These are phyloP conservation scores for Achlya hypogyna DNA, from an alignment of 352 stramenopile species.

Conservation along the genomic window DNA sequence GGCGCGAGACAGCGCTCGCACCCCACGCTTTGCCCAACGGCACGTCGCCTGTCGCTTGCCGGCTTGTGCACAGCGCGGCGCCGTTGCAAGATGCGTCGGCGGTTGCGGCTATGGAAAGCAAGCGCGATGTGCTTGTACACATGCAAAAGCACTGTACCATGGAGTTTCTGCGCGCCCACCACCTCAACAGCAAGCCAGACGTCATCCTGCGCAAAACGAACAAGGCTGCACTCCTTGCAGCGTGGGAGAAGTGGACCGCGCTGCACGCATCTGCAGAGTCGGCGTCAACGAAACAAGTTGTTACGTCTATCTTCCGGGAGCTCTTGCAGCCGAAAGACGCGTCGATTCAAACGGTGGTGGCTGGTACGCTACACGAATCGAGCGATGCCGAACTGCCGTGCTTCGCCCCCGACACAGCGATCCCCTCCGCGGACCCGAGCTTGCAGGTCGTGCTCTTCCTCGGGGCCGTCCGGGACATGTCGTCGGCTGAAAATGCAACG, in stretches of 20 bases:
- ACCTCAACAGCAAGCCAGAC: slow-evolving; percentile 17
- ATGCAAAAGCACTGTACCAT: slow-evolving; percentile 6
- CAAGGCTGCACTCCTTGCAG: background rate
- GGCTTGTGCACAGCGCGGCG: background rate
- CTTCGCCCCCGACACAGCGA: background rate
- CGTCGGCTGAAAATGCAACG: background rate
- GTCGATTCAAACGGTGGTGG: background rate
- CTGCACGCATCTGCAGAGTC: background rate
- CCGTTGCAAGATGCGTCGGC: background rate
- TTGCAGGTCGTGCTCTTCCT: slow-evolving; percentile 15
- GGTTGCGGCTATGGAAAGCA: slow-evolving; percentile 8
- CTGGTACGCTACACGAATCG: slow-evolving; percentile 5
- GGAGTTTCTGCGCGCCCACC: slow-evolving; percentile 6
- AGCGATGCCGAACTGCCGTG: slow-evolving; percentile 8
- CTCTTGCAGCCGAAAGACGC: background rate
- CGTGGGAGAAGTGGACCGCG: background rate
- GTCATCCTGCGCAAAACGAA: slow-evolving; percentile 17
- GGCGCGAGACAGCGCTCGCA: background rate
- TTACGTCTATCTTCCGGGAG: background rate
- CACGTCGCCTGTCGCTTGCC: background rate
- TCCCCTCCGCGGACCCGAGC: background rate
- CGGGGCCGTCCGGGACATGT: slow-evolving; percentile 13
- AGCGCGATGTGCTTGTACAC: slow-evolving; percentile 13
- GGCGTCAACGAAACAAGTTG: background rate
- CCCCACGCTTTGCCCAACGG: background rate